Percentiles rank a stretch among this genome's conserved stretches.
Conservation (phyloP, 768 basidiomycete species). For the Xanthoconium stramineum region DNA sequence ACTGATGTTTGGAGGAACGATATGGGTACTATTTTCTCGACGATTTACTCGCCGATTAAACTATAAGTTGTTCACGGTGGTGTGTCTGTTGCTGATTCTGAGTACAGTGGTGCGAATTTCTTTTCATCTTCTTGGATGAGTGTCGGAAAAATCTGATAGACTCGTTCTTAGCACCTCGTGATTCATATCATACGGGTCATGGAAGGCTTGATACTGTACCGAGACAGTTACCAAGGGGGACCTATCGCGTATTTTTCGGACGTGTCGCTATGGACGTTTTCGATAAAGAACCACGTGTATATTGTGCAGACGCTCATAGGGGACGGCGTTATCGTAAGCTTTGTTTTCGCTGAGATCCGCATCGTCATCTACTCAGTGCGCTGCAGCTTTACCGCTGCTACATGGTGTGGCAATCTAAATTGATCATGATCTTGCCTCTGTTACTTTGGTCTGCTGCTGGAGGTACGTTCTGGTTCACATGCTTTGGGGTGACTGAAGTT, state of each 20-base stretch:
- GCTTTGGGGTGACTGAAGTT: background rate
- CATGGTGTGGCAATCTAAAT: conserved; percentile 4
- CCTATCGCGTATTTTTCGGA: conserved; percentile 23
- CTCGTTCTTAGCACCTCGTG: conserved; percentile 20
- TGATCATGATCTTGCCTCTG: conserved; percentile 5
- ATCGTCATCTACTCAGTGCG: background rate
- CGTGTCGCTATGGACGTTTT: conserved; percentile 5
- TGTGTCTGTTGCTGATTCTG: conserved; percentile 19
- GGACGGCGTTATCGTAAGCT: conserved; percentile 7
- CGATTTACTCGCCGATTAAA: conserved; percentile 11
- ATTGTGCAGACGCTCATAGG: conserved; percentile 11
- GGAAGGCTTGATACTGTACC: conserved; percentile 21
- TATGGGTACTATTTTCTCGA: conserved; percentile 20
- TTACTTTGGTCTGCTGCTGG: conserved; percentile 1
- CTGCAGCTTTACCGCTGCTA: conserved; percentile 14
- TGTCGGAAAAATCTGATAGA: no score
- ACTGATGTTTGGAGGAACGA: conserved; percentile 32
- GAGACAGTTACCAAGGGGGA: conserved; percentile 22
- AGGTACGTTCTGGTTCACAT: background rate
- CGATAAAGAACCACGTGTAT: background rate
- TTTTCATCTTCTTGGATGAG: background rate
- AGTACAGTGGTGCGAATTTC: conserved; percentile 25
- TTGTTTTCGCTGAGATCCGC: background rate
- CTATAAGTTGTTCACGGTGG: conserved; percentile 15
- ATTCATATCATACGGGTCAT: conserved; percentile 20